Percentiles rank a stretch among this genome's conserved stretches.
These are phyloP conservation scores for Quercus tomentella DNA, from an alignment of 331 rosid genomes.

Conservation along the genomic window DNA sequence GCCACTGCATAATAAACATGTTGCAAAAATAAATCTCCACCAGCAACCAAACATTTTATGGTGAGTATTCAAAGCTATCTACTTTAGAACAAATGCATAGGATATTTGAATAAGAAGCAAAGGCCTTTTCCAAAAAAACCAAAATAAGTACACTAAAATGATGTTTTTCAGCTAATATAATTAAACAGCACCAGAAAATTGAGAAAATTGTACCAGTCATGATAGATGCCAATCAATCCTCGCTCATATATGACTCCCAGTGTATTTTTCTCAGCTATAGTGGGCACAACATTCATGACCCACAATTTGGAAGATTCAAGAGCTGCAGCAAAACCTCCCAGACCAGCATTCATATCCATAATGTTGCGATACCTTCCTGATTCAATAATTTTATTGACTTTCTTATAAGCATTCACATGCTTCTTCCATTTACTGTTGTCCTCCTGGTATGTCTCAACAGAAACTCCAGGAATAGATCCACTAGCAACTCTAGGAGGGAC, in stretches of 20 bases:
- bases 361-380: conserved; percentile 96
- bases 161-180: not conserved
- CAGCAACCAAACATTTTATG: not conserved
- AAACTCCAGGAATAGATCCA: conserved; percentile 79
- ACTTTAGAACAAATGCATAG: not conserved
- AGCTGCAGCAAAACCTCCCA: conserved; percentile 92
- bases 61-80: not conserved
- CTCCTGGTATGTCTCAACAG: conserved; percentile 53
- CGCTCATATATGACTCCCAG: conserved; percentile 74
- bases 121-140: not conserved
- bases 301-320: conserved; percentile 72
- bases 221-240: conserved; percentile 89
- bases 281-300: conserved; percentile 97
- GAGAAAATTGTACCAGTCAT: conserved; percentile 64
- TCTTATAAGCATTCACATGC: conserved; percentile 79
- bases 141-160: not conserved
- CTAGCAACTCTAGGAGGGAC: conserved; percentile 77
- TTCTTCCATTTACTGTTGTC: conserved; percentile 77
- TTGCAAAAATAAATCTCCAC: not conserved
- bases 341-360: conserved; percentile 94
- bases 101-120: not conserved
- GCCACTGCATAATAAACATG: not conserved
- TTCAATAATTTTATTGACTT: conserved; percentile 58
- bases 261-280: conserved; percentile 68
- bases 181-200: not conserved